Evolutionary conservation across 495 filamentous ascomycete species (phyloP).

Genomic region (Xylaria venustula): DNA sequence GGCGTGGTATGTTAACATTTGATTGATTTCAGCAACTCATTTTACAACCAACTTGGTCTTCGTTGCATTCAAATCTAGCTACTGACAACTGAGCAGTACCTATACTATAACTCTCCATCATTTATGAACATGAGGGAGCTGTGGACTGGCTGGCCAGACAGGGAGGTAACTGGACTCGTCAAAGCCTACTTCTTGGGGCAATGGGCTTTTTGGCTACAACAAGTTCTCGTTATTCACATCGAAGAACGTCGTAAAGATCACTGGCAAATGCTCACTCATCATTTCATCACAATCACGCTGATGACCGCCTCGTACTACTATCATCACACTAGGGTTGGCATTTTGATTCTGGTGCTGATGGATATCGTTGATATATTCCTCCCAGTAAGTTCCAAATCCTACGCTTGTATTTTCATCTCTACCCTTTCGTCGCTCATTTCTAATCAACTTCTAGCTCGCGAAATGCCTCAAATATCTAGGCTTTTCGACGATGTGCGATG

Average conservation of each 20-base stretch:
- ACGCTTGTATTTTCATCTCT: background rate
- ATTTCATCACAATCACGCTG: conserved; percentile 81
- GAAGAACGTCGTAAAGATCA: conserved; percentile 93
- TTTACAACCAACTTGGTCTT: background rate
- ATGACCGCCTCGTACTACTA: conserved; percentile 80
- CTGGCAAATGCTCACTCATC: conserved; percentile 93
- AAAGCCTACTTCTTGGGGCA: conserved; percentile 94
- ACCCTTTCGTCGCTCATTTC: conserved; percentile 1
- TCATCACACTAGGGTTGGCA: conserved; percentile 80
- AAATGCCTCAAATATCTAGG: conserved; percentile 92
- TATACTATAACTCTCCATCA: conserved; percentile 74
- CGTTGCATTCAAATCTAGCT: background rate
- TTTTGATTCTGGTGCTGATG: conserved; percentile 88
- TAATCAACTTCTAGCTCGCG: conserved; percentile 62
- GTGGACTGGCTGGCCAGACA: conserved; percentile 80
- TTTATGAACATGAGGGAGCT: conserved; percentile 74
- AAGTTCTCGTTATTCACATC: conserved; percentile 90
- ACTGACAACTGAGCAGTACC: conserved; percentile 58
- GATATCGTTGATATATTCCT: conserved; percentile 88
- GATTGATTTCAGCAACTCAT: background rate
- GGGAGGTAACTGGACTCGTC: conserved; percentile 66
- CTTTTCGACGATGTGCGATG: conserved; percentile 72
- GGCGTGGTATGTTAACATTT: conserved; percentile 67
- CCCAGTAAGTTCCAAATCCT: conserved; percentile 60
- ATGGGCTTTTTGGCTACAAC: conserved; percentile 90